phyloP scores from a whole-genome alignment of 2,329 filamentous ascomycete species.

The Byssoonygena ceratinophila region DNA sequence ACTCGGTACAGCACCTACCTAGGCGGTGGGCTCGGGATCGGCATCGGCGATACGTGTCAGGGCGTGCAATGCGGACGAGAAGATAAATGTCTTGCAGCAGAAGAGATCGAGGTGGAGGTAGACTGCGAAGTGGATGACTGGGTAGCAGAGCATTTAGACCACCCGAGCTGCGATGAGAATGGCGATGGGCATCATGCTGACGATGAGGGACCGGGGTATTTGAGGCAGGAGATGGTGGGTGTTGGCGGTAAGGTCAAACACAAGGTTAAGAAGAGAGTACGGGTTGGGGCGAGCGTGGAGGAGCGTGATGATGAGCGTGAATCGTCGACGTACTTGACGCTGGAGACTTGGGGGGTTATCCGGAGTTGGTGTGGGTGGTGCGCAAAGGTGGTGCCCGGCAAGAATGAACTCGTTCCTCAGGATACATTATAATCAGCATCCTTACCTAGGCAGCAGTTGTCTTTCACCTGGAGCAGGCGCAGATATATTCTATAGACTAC shows the following conservation, averaged over 20 bases:
- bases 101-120: slow-evolving; percentile 69
- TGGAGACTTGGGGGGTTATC: slow-evolving; percentile 57
- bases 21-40: slow-evolving; percentile 69
- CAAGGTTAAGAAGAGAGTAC: slow-evolving; percentile 72
- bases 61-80: slow-evolving; percentile 82
- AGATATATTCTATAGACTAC: no score
- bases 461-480: no score
- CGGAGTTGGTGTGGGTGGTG: slow-evolving; percentile 94
- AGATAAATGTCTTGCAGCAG: slow-evolving; percentile 61
- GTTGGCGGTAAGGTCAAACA: slow-evolving; percentile 81
- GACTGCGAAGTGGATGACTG: slow-evolving; percentile 75
- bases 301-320: slow-evolving; percentile 72
- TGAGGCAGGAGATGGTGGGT: slow-evolving; percentile 79
- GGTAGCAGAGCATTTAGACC: slow-evolving; percentile 37
- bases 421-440: no score
- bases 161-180: slow-evolving; percentile 17
- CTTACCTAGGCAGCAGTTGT: no score
- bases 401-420: slow-evolving; percentile 11
- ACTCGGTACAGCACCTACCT: slow-evolving; percentile 68
- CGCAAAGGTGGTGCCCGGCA: slow-evolving; percentile 58
- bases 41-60: slow-evolving; percentile 77
- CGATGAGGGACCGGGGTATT: slow-evolving; percentile 56
- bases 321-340: slow-evolving; percentile 53
- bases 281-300: slow-evolving; percentile 71
- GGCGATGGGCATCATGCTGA: slow-evolving; percentile 15